These are phyloP conservation scores for Solanum gandarillasii DNA, from an alignment of 257 asterid genomes.

Conservation along the genomic window DNA sequence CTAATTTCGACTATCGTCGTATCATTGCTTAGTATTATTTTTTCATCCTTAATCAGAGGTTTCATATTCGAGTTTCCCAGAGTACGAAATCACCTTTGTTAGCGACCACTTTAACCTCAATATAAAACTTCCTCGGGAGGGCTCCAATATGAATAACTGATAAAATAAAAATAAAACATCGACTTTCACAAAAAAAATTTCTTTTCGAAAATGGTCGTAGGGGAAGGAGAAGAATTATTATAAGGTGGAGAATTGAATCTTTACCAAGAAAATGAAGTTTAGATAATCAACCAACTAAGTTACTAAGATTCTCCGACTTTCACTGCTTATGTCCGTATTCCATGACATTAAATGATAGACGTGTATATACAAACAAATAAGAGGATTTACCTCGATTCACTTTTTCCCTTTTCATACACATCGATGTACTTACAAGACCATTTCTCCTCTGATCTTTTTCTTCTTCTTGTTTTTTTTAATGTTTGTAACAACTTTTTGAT, in stretches of 20 bases:
- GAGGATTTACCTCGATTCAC: not conserved
- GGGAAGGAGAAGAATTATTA: too few relatives aligned
- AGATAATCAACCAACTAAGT: too few relatives aligned
- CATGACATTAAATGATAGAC: not conserved
- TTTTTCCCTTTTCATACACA: not conserved
- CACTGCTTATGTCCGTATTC: not conserved
- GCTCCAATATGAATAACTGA: not conserved
- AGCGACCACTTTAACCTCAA: too few relatives aligned
- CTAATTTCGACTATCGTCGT: not conserved
- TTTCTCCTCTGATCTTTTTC: not conserved
- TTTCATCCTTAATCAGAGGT: too few relatives aligned
- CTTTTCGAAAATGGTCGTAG: not conserved
- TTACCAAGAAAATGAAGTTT: not conserved
- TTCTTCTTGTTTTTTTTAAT: not conserved
- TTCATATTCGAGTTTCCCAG: too few relatives aligned
- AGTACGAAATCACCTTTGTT: too few relatives aligned
- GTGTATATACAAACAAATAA: not conserved
- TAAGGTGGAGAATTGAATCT: not conserved
- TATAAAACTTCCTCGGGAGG: not conserved
- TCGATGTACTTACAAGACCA: not conserved
- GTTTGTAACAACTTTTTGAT: not conserved
- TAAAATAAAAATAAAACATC: not conserved
- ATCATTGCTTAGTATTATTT: too few relatives aligned
- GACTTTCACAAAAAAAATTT: not conserved
- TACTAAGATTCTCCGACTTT: not conserved